Conservation (phyloP, 176 grass and related monocot species). For the Ampelocalamus luodianensis region DNA sequence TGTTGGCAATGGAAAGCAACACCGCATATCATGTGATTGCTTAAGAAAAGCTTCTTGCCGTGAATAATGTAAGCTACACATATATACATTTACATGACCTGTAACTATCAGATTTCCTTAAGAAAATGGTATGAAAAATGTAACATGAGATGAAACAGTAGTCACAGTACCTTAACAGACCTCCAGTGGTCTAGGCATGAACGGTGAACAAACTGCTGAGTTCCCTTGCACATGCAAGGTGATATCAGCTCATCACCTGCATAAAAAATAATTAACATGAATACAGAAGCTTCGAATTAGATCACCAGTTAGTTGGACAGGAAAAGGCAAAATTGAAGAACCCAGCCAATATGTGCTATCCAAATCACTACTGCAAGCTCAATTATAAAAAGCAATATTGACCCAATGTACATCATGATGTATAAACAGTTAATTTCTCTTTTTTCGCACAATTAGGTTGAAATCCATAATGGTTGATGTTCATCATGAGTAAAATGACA, state of each 20-base stretch:
- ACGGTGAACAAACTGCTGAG: conserved; percentile 96
- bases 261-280: conserved; percentile 2
- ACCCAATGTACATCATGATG: not conserved
- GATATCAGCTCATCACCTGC: conserved; percentile 97
- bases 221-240: conserved; percentile 98
- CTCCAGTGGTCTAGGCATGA: conserved; percentile 99
- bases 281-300: not conserved
- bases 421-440: not conserved
- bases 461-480: not conserved
- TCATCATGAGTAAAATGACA: conserved; percentile 7
- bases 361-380: conserved; percentile 8
- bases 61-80: not conserved
- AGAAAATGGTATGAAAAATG: conserved; percentile 19
- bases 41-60: not conserved
- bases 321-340: conserved; percentile 21
- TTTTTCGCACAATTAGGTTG: not conserved
- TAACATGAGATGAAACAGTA: not conserved
- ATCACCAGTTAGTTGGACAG: not conserved
- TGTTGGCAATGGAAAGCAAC: conserved; percentile 1
- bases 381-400: not conserved
- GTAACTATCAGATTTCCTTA: not conserved
- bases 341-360: conserved; percentile 5
- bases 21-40: conserved; percentile 10
- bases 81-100: not conserved
- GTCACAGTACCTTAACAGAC: conserved; percentile 75